Base-by-base conservation (phyloP, 371 early-diverging fungal species). In the Mortierella sp. region DNA sequence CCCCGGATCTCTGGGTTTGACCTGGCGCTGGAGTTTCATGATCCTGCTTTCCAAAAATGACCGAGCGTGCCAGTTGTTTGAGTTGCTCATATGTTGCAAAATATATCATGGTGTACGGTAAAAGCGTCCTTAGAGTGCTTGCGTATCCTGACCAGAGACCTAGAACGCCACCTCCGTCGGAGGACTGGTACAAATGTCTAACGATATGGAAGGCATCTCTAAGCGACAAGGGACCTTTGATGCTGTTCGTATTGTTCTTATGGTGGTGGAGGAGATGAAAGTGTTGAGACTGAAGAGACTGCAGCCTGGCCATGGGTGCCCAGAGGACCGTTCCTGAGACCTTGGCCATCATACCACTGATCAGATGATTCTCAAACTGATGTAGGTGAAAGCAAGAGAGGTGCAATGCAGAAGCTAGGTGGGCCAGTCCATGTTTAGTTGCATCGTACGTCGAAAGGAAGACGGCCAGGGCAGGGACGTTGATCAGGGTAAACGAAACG, bases 391-490 rank as follows among this genome's bases (percentile, higher is more conserved):
- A 67, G 3, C 11, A 41, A 3, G 39, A 23, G 23, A 67, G 1
- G 28, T 56, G 31, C 14, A 46, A 39, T 0, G 49, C 27, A 1
- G 47, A 19, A 6, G 72, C 56, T 17, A 66, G 11, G 1, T 63
- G 32, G 5, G 48, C 59, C 19, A 67, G 21, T 17, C 31, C 43
- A 23, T 63, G 49, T 23, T 73, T 73, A 46, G 59, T 53, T 15
- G 64, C 63, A 49, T 73, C 73, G 21, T 73, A 73, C 27, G 73
- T 67, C 7, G 73, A 62, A 26, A 73, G 68, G 42, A 73, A 73
- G 60, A 61, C 43, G 1, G 73, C 63, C 7, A 73, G 47, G 1
- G 63, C 73, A 0, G 73, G 73, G 9, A 73, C 73, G 28, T 73
- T 67, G 32, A 67, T 67, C 23, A 67, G 28, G 1, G 73, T 59